A percentile compares a stretch with the other conserved stretches of the same genome.
phyloP scores from a whole-genome alignment of 352 stramenopile genomes.

The Saprolegnia diclina region DNA sequence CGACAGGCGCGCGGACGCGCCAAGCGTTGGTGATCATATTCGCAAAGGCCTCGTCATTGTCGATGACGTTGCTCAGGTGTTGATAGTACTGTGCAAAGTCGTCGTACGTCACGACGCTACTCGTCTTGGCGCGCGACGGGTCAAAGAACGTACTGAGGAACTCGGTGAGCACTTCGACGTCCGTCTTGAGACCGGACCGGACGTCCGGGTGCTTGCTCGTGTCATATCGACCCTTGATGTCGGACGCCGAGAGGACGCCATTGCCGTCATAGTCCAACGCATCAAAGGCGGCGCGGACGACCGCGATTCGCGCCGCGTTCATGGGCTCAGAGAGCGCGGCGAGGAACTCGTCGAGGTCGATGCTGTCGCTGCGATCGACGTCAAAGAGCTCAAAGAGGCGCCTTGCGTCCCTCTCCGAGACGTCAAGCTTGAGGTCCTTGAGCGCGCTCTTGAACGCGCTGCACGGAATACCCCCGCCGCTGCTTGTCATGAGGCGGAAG shows the following conservation, averaged over 20 bases:
- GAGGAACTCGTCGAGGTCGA: conserved; percentile 29
- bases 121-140: not conserved
- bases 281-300: conserved; percentile 30
- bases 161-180: conserved; percentile 33
- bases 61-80: conserved; percentile 5
- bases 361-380: conserved; percentile 25
- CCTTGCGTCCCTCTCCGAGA: conserved; percentile 25
- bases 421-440: not conserved
- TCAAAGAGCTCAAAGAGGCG: conserved; percentile 32
- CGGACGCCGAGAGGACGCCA: conserved; percentile 34
- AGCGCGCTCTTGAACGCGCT: conserved; percentile 53
- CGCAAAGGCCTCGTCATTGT: conserved; percentile 3
- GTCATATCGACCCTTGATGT: conserved; percentile 44
- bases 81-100: conserved; percentile 13
- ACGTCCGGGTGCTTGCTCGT: conserved; percentile 39
- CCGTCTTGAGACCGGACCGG: conserved; percentile 30
- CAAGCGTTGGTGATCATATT: not conserved
- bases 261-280: conserved; percentile 35
- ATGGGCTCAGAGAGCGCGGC: conserved; percentile 27
- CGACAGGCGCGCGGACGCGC: not conserved
- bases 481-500: conserved; percentile 68
- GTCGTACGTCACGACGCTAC: not conserved
- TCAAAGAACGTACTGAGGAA: conserved; percentile 31
- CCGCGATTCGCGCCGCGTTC: not conserved
- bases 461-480: conserved; percentile 45